Evolutionary conservation across 1,284 basidiomycete species (phyloP).

Genomic region (Papiliotrema laurentii): DNA sequence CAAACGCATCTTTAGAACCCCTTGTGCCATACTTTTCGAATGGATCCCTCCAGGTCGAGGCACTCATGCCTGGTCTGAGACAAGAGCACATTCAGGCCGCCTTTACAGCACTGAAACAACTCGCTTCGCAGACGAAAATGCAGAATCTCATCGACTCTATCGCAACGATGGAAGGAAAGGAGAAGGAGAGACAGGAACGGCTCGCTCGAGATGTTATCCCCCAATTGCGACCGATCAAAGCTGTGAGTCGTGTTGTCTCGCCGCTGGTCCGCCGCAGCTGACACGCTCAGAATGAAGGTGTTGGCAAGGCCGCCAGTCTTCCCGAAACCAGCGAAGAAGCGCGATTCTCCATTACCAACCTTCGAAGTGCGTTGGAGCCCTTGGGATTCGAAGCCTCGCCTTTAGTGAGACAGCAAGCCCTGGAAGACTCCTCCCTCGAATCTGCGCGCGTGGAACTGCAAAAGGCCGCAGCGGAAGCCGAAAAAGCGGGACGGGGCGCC

Average conservation of each 20-base stretch:
- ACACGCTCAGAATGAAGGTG: no score
- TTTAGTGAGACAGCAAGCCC: slow-evolving; percentile 68
- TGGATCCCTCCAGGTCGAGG: slow-evolving; percentile 12
- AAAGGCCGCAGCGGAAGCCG: slow-evolving; percentile 57
- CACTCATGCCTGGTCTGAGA: slow-evolving; percentile 22
- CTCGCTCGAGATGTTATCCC: slow-evolving; percentile 22
- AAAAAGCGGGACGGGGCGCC: slow-evolving; percentile 52
- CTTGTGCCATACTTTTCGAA: slow-evolving; percentile 29
- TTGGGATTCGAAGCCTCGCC: slow-evolving; percentile 61
- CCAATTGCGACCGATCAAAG: slow-evolving; percentile 36
- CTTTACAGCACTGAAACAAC: slow-evolving; percentile 21
- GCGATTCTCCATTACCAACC: slow-evolving; percentile 59
- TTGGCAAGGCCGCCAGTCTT: no score
- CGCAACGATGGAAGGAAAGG: slow-evolving; percentile 18
- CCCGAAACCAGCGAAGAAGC: no score
- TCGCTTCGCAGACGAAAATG: slow-evolving; percentile 15
- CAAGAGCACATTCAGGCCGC: slow-evolving; percentile 25
- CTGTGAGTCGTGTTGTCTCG: slow-evolving; percentile 14
- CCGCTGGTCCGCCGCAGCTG: no score
- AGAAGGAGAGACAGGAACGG: slow-evolving; percentile 26
- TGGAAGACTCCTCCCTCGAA: slow-evolving; percentile 80
- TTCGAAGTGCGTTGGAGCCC: slow-evolving; percentile 59
- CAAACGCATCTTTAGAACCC: slow-evolving; percentile 20
- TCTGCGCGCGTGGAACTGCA: slow-evolving; percentile 69
- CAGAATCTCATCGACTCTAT: slow-evolving; percentile 22